Evolutionary conservation across 352 stramenopile species (phyloP).

Genomic region (Phytopythium kandeliae): DNA sequence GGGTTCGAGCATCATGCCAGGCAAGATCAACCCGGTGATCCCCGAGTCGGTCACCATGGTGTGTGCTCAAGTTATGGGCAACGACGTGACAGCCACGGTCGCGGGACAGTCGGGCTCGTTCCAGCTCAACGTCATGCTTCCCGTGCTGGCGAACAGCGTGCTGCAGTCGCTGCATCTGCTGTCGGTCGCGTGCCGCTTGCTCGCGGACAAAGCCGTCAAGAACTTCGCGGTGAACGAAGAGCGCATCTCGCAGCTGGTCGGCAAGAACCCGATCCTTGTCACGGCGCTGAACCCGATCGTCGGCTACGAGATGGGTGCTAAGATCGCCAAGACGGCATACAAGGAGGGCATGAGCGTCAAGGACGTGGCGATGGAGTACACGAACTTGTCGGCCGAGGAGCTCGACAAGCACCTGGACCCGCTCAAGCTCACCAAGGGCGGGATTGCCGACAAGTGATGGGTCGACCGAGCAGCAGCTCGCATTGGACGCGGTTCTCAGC

Average conservation of each 20-base stretch:
- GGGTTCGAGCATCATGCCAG: slow-evolving; percentile 95
- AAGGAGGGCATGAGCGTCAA: slow-evolving; percentile 46
- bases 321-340: slow-evolving; percentile 57
- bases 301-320: slow-evolving; percentile 46
- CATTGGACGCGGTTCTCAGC: too few species aligned
- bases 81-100: slow-evolving; percentile 47
- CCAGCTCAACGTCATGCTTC: slow-evolving; percentile 61
- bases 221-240: slow-evolving; percentile 39
- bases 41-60: slow-evolving; percentile 51
- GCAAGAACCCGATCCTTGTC: slow-evolving; percentile 51
- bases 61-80: slow-evolving; percentile 51
- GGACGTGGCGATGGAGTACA: slow-evolving; percentile 39
- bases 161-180: slow-evolving; percentile 42
- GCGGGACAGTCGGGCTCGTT: slow-evolving; percentile 43
- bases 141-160: slow-evolving; percentile 43
- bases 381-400: slow-evolving; percentile 33
- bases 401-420: slow-evolving; percentile 52
- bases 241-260: slow-evolving; percentile 39
- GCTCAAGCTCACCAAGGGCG: slow-evolving; percentile 34
- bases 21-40: slow-evolving; percentile 94
- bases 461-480: too few species aligned
- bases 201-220: slow-evolving; percentile 38
- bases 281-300: slow-evolving; percentile 54
- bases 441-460: slow-evolving; percentile 33
- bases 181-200: slow-evolving; percentile 25